A percentile compares a stretch with the other conserved stretches of the same genome.
Conservation (phyloP, 768 basidiomycete species). For the Phaffia tasmanica region DNA sequence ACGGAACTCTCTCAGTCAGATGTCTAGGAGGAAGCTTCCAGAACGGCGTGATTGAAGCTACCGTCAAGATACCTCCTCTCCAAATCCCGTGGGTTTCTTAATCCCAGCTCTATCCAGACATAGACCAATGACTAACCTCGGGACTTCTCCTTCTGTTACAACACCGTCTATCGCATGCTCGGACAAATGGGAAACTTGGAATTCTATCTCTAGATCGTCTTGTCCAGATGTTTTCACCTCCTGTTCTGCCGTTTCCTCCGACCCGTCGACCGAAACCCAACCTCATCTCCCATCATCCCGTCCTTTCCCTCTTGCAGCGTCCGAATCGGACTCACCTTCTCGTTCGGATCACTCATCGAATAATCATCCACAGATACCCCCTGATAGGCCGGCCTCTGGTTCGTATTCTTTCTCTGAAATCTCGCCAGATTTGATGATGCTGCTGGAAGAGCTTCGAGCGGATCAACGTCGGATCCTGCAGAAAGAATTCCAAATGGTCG, state of each 20-base stretch:
- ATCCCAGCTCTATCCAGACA: background rate
- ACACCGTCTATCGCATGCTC: background rate
- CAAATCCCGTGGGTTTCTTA: conserved; percentile 7
- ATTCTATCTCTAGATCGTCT: too few species aligned
- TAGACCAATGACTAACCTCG: background rate
- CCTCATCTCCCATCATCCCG: too few species aligned
- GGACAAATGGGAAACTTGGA: background rate
- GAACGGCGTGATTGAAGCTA: background rate
- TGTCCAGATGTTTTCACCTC: too few species aligned
- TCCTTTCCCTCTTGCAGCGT: too few species aligned
- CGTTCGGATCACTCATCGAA: too few species aligned
- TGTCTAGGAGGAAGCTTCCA: conserved; percentile 22
- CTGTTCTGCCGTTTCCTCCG: too few species aligned
- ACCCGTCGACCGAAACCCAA: too few species aligned
- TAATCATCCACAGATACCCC: too few species aligned
- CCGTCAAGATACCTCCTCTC: conserved; percentile 8
- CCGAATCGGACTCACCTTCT: too few species aligned
- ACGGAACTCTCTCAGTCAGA: conserved; percentile 7
- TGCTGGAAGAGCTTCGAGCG: conserved; percentile 22
- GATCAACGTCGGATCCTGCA: conserved; percentile 19
- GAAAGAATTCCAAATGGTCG: conserved; percentile 17
- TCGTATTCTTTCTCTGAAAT: conserved; percentile 22
- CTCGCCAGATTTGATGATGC: conserved; percentile 18
- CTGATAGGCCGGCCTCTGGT: background rate
- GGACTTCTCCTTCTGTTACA: background rate